Evolutionary conservation across 768 basidiomycete species (phyloP), one percentile per base, ranked within the genome.

Genomic region (Pleurotus ostreatus): DNA sequence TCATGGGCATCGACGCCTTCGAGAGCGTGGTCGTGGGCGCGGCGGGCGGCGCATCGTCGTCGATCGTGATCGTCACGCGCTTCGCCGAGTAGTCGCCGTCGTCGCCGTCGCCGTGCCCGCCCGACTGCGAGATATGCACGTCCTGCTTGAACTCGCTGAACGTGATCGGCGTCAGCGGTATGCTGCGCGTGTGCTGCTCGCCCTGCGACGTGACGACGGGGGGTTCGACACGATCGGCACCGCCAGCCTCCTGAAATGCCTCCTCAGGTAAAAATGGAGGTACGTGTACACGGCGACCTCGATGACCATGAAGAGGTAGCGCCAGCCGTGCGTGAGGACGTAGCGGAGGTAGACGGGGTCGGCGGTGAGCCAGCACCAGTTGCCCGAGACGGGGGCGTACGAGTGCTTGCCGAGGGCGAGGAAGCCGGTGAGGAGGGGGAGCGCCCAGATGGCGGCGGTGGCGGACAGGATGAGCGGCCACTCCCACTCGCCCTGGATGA

Each of bases 301-400:
- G 47, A 46, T 20, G 25, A 55, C 7, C 38, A 62, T 60, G 44
- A 62, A 62, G n/a, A 60, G 11, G 18, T 55, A 60, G n/a, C 61
- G 59, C 59, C 59, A 60, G 13, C 55, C 59, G 39, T 60, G 59
- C 23, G 59, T 62, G 16, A 62, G 49, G 9, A 52, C 59, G 37
- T 60, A 60, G 46, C 61, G 59, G 39, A 62, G 25, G 43, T 57
- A 60, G 22, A 40, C 46, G 45, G 61, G 61, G 15, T 60, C 38
- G 13, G 13, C 26, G 13, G 51, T 40, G 13, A 62, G 38, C 61
- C 61, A 62, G 46, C 61, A 60, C 61, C 59, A 60, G 53, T 59
- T 62, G 15, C 61, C 61, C 3, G 59, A 57, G 11, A 58, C 61
- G 7, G 61, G 61, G 2, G 26, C 40, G 37, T 62, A 62, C 59